Base-by-base conservation (phyloP, 768 basidiomycete species). In the Leccinum disarticulatum region DNA sequence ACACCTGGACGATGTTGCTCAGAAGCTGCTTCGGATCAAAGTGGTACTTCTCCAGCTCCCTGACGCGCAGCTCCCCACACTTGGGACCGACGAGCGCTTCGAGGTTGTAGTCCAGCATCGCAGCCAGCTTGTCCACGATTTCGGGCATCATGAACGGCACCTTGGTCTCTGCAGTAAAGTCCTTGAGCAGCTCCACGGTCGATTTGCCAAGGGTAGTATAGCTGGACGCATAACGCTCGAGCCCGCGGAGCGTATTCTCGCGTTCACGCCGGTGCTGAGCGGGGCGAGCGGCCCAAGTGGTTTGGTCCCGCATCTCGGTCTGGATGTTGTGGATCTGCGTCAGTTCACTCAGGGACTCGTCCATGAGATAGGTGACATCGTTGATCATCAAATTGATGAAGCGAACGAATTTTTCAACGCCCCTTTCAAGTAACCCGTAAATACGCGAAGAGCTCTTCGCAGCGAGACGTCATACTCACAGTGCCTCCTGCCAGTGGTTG, bases 301-400 rank as follows among this genome's bases (percentile, higher is more conserved):
- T 81, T 55, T 80, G 78, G 73, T 95, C 83, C 49, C 84, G 86
- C 88, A 95, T 96, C 70, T 95, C 90, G 0, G 77, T 77, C 72
- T 96, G 90, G 53, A 98, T 87, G 60, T 83, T 86, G 71, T 90
- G 86, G 63, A 99, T 97, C 70, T 96, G 91, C 11, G 86, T 81
- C 54, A 99, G 81, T 63, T 95, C 91, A 66, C 86, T 86, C 52
- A 98, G 80, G 9, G 94, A 96, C 68, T 99, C 97, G 71, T 98
- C 95, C 83, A 99, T 87, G 55, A 98, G 89, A 74, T 95, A 98
- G 9, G 96, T 98, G 56, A 96, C 94, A 67, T 99, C 97, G 81
- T 97, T 98, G 79, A 98, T 97, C 86, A 98, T 91, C 67, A 98
- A 80, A 76, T 99, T 98, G 77, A 95, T 84, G 73, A 99, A 98